A percentile compares a stretch with the other conserved stretches of the same genome.
Evolutionary conservation across 331 rosid species (phyloP).

Genomic region (Cydonia oblonga): DNA sequence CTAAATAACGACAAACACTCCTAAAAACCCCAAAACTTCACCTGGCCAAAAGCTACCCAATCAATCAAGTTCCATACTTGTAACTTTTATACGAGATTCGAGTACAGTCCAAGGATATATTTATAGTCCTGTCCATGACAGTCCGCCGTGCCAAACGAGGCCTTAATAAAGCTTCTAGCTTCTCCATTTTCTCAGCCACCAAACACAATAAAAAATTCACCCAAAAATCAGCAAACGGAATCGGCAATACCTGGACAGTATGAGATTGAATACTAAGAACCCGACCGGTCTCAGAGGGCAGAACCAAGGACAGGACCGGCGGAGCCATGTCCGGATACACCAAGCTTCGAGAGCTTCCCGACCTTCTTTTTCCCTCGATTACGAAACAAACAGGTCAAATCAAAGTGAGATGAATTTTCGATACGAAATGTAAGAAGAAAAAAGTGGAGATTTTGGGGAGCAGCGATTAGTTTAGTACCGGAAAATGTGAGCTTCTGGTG

Average conservation of each 20-base stretch:
- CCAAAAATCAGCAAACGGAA: background rate
- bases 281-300: constrained; percentile 85
- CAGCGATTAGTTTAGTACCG: constrained; percentile 9
- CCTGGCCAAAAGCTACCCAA: background rate
- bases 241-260: constrained; percentile 60
- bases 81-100: background rate
- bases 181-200: background rate
- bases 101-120: too few species aligned
- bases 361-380: background rate
- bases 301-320: constrained; percentile 67
- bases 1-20: background rate
- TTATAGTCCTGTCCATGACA: too few species aligned
- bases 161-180: background rate
- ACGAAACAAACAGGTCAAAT: background rate
- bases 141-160: too few species aligned
- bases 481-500: constrained; percentile 23
- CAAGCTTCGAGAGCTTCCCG: constrained; percentile 7
- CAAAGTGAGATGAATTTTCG: background rate
- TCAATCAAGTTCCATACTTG: background rate
- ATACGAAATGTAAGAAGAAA: background rate
- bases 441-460: background rate
- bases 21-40: background rate
- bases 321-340: constrained; percentile 47
- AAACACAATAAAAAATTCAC: background rate
- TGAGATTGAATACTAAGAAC: constrained; percentile 91